Evolutionary conservation across 2,329 filamentous ascomycete species (phyloP).

Genomic region (Neonectria ditissima): DNA sequence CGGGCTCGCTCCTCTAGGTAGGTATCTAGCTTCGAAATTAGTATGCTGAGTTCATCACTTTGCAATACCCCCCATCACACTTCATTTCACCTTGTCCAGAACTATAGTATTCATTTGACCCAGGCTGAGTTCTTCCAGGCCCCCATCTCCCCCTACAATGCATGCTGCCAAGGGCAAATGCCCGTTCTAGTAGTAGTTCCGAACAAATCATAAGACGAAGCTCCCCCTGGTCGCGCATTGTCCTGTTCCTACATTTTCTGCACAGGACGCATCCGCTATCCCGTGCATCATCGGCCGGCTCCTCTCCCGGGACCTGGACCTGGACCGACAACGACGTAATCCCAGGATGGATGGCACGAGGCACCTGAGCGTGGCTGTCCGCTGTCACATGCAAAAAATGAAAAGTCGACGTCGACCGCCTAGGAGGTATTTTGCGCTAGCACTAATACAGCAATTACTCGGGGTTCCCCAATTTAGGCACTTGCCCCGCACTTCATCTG

Average conservation of each 20-base stretch:
- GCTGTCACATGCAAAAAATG: conserved; percentile 5
- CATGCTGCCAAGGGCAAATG: neutral
- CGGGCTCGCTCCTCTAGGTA: neutral
- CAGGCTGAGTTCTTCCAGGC: too few relatives aligned
- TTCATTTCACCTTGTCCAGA: neutral
- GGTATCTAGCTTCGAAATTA: neutral
- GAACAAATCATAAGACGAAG: neutral
- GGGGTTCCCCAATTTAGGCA: neutral
- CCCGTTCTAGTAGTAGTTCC: neutral
- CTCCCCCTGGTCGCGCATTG: neutral
- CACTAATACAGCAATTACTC: neutral
- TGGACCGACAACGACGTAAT: conserved; percentile 7
- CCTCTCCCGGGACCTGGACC: neutral
- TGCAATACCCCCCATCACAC: neutral
- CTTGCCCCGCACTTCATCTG: neutral
- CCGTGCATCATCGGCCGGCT: neutral
- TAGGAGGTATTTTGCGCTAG: neutral
- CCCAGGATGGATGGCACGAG: conserved; percentile 9
- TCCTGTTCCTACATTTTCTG: neutral
- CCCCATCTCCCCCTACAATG: too few relatives aligned
- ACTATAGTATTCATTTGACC: neutral
- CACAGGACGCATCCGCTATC: neutral
- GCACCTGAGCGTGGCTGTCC: neutral
- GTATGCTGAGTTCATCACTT: neutral
- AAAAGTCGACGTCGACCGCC: neutral